phyloP scores from a whole-genome alignment of 1,284 basidiomycete genomes.

The Chondrostereum purpureum region DNA sequence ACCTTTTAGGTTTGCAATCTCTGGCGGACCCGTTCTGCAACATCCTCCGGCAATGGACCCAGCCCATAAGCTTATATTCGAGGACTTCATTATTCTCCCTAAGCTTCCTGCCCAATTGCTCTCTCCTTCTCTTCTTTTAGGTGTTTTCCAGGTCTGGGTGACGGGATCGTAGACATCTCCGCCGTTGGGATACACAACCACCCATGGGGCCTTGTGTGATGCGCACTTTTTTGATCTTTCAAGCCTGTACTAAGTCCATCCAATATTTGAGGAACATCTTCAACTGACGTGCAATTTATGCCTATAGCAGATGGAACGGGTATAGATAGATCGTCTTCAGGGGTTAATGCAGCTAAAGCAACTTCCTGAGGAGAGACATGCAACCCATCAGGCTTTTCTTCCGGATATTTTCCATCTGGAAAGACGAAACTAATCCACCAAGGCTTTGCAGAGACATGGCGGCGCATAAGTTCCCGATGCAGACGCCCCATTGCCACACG shows the following conservation, averaged over 20 bases:
- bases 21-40: slow-evolving; percentile 54
- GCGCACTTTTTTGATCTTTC: slow-evolving; percentile 10
- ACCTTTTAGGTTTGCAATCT: too few relatives aligned
- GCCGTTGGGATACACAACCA: slow-evolving; percentile 73
- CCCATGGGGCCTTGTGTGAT: slow-evolving; percentile 39
- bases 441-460: slow-evolving; percentile 35
- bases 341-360: slow-evolving; percentile 26
- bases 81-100: slow-evolving; percentile 27
- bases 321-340: background rate
- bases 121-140: background rate
- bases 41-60: slow-evolving; percentile 67
- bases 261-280: slow-evolving; percentile 31
- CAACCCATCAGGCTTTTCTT: slow-evolving; percentile 24
- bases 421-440: slow-evolving; percentile 80
- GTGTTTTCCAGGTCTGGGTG: slow-evolving; percentile 38
- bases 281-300: slow-evolving; percentile 62
- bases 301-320: slow-evolving; percentile 48
- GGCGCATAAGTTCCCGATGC: slow-evolving; percentile 18
- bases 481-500: slow-evolving; percentile 49
- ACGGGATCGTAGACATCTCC: slow-evolving; percentile 50
- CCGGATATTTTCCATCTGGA: slow-evolving; percentile 46
- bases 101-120: slow-evolving; percentile 36
- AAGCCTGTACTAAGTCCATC: slow-evolving; percentile 27
- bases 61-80: slow-evolving; percentile 33
- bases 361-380: slow-evolving; percentile 28